These are phyloP conservation scores for sunflower (Helianthus annuus) DNA, from an alignment of 129 eudicot species.

Conservation along the genomic window HanXRQr2.0-SUNRISE NC_035445.2:48088541-48089040, in stretches of 20 bases:
- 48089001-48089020: conserved; percentile 82
- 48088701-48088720: conserved; percentile 78
- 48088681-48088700: conserved; percentile 68
- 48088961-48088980: conserved; percentile 77
- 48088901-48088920: conserved; percentile 85
- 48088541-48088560: conserved; percentile 84
- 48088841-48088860: conserved; percentile 94
- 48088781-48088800: conserved; percentile 88
- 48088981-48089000: conserved; percentile 59
- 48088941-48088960: conserved; percentile 60
- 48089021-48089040: conserved; percentile 71
- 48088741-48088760: conserved; percentile 89
- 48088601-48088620: conserved; percentile 94
- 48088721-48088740: conserved; percentile 75
- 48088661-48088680: conserved; percentile 70
- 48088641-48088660: conserved; percentile 95
- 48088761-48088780: conserved; percentile 90
- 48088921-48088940: conserved; percentile 76
- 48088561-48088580: conserved; percentile 85
- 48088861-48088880: conserved; percentile 88
- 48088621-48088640: conserved; percentile 90
- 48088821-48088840: conserved; percentile 87
- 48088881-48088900: conserved; percentile 98
- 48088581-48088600: conserved; percentile 90
- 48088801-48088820: conserved; percentile 88